Base-by-base conservation (phyloP, 2,329 filamentous ascomycete species). In the Nannizziopsis barbatae region DNA sequence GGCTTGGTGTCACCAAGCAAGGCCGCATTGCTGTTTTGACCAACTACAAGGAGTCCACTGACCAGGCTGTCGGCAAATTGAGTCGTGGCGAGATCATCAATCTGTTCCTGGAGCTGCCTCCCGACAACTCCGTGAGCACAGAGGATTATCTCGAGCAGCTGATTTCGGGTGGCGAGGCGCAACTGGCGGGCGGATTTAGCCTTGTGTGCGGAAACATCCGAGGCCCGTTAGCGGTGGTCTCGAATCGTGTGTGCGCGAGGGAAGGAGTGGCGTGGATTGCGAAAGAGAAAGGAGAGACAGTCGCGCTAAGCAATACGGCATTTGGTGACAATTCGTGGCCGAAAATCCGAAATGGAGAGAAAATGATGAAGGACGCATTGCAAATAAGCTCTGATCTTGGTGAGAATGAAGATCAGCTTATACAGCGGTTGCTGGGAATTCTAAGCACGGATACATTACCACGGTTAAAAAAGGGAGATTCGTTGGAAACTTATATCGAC, bases 11-110 rank as follows among this genome's bases (percentile, higher is more conserved):
- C 49, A 81, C 77, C 7, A 71, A 67, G 30, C 70, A 79, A 53
- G 79, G 79, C 22, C 76, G 77, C 49, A 60, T 83, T 41, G 77
- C 78, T 2, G 74, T 80, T 5, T 68, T 83, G 30, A 82, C 79
- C 43, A 83, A 83, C 62, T 82, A 79, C 59, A 75, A 76, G 35
- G 79, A 81, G 60, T 65, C 73, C 37, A 64, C 66, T 18, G 64
- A 72, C 14, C 61, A 72, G 20, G 60, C 69, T 39, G 71, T 72
- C 15, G 73, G 74, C 36, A 60, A 61, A 22, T 60, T 67, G 41
- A 79, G 75, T 53, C 71, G 79, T 20, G 79, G 79, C 1, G 67
- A 70, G 7, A 79, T 82, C 37, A 75, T 79, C 22, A 80, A 76
- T 52, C 71, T 71, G n/a, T 82, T 75, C 63, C 62, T 83, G 11